Conservation (phyloP, 306 rosid genomes). For the Begonia peltatifolia region DNA sequence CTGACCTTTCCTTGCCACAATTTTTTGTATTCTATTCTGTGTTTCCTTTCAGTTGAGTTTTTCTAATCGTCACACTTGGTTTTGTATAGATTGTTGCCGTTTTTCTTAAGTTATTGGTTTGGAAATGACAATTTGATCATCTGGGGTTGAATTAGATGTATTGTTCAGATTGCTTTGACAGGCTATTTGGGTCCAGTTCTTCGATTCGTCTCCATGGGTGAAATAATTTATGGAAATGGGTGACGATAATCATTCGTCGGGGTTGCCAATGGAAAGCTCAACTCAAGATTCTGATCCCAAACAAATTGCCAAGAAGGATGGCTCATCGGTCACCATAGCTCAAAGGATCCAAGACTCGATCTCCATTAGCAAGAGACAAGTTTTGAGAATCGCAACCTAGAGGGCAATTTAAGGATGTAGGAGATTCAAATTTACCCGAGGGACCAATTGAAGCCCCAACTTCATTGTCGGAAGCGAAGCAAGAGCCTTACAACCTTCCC, state of each 20-base stretch:
- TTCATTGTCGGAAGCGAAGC: constrained; percentile 67
- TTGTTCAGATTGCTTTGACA: neutral
- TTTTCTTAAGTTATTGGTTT: no score
- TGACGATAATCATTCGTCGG: constrained; percentile 27
- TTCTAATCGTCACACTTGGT: neutral
- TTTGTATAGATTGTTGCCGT: neutral
- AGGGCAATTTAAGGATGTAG: constrained; percentile 79
- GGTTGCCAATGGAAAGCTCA: constrained; percentile 24
- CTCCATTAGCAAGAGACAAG: constrained; percentile 39
- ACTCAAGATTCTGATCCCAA: constrained; percentile 23
- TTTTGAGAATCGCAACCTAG: constrained; percentile 98
- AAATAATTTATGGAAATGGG: constrained; percentile 18
- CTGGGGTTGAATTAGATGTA: neutral
- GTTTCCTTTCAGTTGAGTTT: no score
- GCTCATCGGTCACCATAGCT: constrained; percentile 35
- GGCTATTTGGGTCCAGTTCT: constrained; percentile 1
- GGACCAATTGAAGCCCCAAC: constrained; percentile 77
- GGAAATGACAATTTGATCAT: neutral
- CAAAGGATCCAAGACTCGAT: constrained; percentile 64
- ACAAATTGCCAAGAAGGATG: constrained; percentile 15
- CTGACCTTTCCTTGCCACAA: no score
- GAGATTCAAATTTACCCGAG: constrained; percentile 54
- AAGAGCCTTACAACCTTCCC: constrained; percentile 90
- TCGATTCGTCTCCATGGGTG: neutral
- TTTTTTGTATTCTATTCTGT: no score